A percentile compares a stretch with the other conserved stretches of the same genome.
Evolutionary conservation across 768 basidiomycete genomes (phyloP).

Genomic region (Lactarius deliciosus): DNA sequence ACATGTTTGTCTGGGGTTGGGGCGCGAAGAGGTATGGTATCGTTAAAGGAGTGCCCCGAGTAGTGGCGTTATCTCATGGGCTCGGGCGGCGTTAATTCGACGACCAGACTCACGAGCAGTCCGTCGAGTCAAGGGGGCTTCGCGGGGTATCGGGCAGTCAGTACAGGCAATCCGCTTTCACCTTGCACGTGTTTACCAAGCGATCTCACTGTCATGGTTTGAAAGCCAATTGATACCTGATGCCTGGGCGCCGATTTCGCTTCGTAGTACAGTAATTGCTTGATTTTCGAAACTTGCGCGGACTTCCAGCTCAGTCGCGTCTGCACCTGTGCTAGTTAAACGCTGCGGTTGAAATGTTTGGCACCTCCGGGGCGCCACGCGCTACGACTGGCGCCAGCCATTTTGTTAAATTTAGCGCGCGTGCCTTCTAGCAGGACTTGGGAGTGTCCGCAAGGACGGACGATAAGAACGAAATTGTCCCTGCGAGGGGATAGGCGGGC

Average conservation of each 20-base stretch:
- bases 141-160: background rate
- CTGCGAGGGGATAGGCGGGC: background rate
- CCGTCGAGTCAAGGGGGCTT: background rate
- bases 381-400: background rate
- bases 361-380: background rate
- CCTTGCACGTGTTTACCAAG: background rate
- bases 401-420: background rate
- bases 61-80: constrained; percentile 6
- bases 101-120: background rate
- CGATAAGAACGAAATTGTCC: background rate
- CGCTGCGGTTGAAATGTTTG: background rate
- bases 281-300: background rate
- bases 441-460: background rate
- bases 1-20: constrained; percentile 3
- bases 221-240: background rate
- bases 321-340: background rate
- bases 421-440: background rate
- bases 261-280: background rate
- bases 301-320: constrained; percentile 3
- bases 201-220: background rate
- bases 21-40: background rate
- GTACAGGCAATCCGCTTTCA: no score
- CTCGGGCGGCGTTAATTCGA: background rate
- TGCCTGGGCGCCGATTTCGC: background rate
- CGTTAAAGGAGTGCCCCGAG: background rate